Percentiles rank a stretch among this genome's conserved stretches.
Evolutionary conservation across 176 grass and related monocot species (phyloP).

Genomic region (Leersia perrieri): DNA sequence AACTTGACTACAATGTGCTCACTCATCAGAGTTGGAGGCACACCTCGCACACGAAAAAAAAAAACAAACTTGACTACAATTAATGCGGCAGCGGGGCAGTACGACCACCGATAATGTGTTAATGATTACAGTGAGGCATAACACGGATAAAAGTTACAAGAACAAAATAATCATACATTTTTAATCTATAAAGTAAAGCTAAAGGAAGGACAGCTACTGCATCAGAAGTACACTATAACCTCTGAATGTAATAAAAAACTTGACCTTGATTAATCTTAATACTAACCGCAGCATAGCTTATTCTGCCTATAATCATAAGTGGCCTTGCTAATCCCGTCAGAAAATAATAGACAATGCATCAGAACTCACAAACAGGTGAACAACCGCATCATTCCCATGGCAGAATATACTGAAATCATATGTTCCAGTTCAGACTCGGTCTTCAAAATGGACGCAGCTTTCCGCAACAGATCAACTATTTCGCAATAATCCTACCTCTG

Average conservation of each 20-base stretch:
- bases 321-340: background rate
- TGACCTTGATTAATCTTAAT: background rate
- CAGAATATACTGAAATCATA: background rate
- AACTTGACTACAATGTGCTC: too few relatives aligned
- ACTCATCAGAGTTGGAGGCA: too few relatives aligned
- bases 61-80: background rate
- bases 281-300: background rate
- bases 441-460: background rate
- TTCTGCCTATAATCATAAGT: background rate
- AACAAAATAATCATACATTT: background rate
- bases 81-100: background rate
- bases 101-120: background rate
- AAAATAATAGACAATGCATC: background rate
- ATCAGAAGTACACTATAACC: background rate
- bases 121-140: too few relatives aligned
- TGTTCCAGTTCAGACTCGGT: background rate
- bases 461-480: background rate
- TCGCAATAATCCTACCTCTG: background rate
- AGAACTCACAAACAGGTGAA: background rate
- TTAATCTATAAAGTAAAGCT: background rate
- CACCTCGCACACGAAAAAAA: too few relatives aligned
- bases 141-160: background rate
- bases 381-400: background rate
- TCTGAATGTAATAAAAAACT: background rate
- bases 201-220: background rate